These are phyloP conservation scores for Acorus gramineus DNA, from an alignment of 106 monocot genomes.

Conservation along the genomic window DNA sequence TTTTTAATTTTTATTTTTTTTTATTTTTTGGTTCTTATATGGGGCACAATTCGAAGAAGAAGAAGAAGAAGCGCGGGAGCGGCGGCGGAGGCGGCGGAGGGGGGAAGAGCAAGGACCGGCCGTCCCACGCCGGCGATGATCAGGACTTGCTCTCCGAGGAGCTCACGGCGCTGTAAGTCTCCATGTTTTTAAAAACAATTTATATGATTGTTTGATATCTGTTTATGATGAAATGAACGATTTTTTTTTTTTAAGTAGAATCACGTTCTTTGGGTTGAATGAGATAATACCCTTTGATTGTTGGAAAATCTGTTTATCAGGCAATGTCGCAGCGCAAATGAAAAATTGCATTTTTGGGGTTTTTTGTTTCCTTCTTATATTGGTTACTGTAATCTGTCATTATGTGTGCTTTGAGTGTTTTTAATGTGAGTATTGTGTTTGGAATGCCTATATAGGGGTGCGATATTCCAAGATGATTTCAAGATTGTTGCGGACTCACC, in stretches of 20 bases:
- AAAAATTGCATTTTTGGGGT: too few species aligned
- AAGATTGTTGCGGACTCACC: constrained; percentile 41
- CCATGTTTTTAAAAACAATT: too few species aligned
- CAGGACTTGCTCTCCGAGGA: constrained; percentile 61
- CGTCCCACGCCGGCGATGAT: constrained; percentile 31
- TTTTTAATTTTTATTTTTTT: too few species aligned
- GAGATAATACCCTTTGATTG: too few species aligned
- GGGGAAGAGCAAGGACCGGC: constrained; percentile 40
- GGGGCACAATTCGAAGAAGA: constrained; percentile 73
- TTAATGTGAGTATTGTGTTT: neutral
- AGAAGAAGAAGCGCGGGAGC: constrained; percentile 33
- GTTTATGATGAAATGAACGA: too few species aligned
- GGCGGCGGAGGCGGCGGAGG: constrained; percentile 13
- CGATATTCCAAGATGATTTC: constrained; percentile 85
- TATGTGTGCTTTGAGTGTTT: neutral
- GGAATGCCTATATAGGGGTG: constrained; percentile 26
- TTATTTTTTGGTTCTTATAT: constrained; percentile 1
- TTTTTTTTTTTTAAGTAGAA: too few species aligned
- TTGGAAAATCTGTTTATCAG: too few species aligned
- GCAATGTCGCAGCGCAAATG: too few species aligned
- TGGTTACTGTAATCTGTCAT: too few species aligned
- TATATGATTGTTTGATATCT: too few species aligned
- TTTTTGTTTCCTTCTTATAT: too few species aligned
- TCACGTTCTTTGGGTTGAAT: too few species aligned
- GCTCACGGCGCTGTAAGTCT: constrained; percentile 63